A percentile compares a stretch with the other conserved stretches of the same genome.
Evolutionary conservation across 768 basidiomycete species (phyloP).

Genomic region (Daedaleopsis sinensis): DNA sequence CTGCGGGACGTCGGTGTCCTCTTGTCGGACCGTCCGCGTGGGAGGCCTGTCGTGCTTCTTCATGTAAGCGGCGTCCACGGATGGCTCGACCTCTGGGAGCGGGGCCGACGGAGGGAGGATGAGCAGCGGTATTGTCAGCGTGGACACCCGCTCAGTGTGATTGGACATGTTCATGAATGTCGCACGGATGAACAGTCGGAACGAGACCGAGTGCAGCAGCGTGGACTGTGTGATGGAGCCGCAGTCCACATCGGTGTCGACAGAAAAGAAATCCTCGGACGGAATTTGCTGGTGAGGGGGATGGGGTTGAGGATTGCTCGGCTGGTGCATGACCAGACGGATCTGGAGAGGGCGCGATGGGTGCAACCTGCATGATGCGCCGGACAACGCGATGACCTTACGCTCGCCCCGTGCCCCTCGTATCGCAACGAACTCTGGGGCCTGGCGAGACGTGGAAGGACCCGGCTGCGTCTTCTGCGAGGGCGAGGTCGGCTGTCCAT

Average conservation of each 20-base stretch:
- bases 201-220: constrained; percentile 81
- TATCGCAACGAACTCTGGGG: constrained; percentile 24
- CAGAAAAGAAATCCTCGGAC: constrained; percentile 38
- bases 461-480: constrained; percentile 21
- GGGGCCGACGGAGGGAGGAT: constrained; percentile 77
- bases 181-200: constrained; percentile 70
- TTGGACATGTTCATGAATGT: constrained; percentile 77
- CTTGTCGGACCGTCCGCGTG: constrained; percentile 64
- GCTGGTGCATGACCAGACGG: constrained; percentile 74
- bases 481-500: constrained; percentile 31
- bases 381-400: constrained; percentile 75
- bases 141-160: constrained; percentile 68
- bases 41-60: constrained; percentile 91
- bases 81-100: constrained; percentile 76
- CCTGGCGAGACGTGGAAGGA: constrained; percentile 29
- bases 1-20: constrained; percentile 69
- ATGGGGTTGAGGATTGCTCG: constrained; percentile 9
- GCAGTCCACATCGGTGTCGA: constrained; percentile 65
- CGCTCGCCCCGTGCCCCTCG: constrained; percentile 37
- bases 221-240: constrained; percentile 81
- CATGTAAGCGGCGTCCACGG: constrained; percentile 74
- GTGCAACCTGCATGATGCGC: constrained; percentile 92
- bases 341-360: constrained; percentile 70
- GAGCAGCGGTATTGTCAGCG: constrained; percentile 66
- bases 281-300: constrained; percentile 9